phyloP scores from a whole-genome alignment of 2,329 filamentous ascomycete genomes.

The Madurella fahalii region DNA sequence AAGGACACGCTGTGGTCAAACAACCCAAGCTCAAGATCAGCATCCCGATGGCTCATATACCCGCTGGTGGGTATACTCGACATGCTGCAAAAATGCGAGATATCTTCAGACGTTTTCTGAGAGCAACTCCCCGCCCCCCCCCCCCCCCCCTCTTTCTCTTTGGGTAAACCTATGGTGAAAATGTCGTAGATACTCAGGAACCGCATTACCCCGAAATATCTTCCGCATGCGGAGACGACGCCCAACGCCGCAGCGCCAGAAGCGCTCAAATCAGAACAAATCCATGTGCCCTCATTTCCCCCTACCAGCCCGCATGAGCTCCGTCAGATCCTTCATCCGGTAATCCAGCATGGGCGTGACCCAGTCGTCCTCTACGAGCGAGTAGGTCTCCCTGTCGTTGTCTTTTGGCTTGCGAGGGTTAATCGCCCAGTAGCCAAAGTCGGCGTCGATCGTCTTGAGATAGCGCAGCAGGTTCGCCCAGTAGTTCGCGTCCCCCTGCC shows the following conservation, averaged over 20 bases:
- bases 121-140: too few species aligned
- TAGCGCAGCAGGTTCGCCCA: slow-evolving; percentile 61
- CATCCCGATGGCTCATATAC: not conserved
- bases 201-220: not conserved
- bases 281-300: not conserved
- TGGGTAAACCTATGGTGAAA: too few species aligned
- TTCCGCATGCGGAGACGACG: too few species aligned
- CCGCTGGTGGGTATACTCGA: not conserved
- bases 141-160: too few species aligned
- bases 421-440: slow-evolving; percentile 68
- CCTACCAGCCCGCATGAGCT: slow-evolving; percentile 42
- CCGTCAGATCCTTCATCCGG: slow-evolving; percentile 57
- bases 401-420: slow-evolving; percentile 61
- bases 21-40: too few species aligned
- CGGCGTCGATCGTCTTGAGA: slow-evolving; percentile 54
- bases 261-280: not conserved
- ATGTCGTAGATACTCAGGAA: not conserved
- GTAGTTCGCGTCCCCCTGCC: slow-evolving; percentile 57
- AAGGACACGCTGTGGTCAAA: not conserved
- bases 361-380: slow-evolving; percentile 61
- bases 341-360: slow-evolving; percentile 58
- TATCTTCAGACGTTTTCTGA: too few species aligned
- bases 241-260: not conserved
- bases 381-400: slow-evolving; percentile 56
- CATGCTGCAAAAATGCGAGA: not conserved